Base-by-base conservation (phyloP, 305 asterid species). In the Coffea humblotiana region DNA sequence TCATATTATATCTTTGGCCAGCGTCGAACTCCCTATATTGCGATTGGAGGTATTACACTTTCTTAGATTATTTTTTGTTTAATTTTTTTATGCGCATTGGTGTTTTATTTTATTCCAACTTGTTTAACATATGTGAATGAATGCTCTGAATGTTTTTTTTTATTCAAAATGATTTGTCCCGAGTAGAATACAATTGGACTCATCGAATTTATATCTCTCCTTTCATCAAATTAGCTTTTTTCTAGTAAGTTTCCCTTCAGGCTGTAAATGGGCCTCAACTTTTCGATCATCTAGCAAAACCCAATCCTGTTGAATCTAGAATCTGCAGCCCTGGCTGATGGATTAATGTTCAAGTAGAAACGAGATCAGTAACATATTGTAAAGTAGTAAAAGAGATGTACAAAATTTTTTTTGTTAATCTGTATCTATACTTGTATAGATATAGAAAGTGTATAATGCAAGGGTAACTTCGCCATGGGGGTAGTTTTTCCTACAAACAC, bases 11-110 rank as follows among this genome's bases (percentile, higher is more conserved):
- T 96, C 75, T 88, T 84, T 72, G 98, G 97, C 72, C 97, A 94
- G 92, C 99, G 92, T 75, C 97, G 99, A 12, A 87, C 93, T 70
- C 99, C 99, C 60, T 96, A 94, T 75, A 88, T 96, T 68, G 99
- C 96, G 72, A 23, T 90, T 60, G 99, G 99, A 91, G 98, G 98
- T 94, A 80, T 25, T 10, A 6, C 25, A 1, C 72, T 40, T 32
- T 69, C 51, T 16, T 60, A 40, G 40, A 0, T 37, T 71, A 21
- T 78, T 69, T 25, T 66, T 75, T n/a, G 19, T 48, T 21, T 73
- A 23, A 52, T 2, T 37, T 19, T 68, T 45, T 32, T 23, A 6
- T 75, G 65, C 23, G 83, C 60, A 52, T 15, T 52, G 60, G 60
- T 52, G 16, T 52, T 14, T 52, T 52, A 52, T 6, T 52, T 49